These are phyloP conservation scores for Ogataea thermomethanolica DNA, from an alignment of 805 yeast genomes.

Conservation along the genomic window DNA sequence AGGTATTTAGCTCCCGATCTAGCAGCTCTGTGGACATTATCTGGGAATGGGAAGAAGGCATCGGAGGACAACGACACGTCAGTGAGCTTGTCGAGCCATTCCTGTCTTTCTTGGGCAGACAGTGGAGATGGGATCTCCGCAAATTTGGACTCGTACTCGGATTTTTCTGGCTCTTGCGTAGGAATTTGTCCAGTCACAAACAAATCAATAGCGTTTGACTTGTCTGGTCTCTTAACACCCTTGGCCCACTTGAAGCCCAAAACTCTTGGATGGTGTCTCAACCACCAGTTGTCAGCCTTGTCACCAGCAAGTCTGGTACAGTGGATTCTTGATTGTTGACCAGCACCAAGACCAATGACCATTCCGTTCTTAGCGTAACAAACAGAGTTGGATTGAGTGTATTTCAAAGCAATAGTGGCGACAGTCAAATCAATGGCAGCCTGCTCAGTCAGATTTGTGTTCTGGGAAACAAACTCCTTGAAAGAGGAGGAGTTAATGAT, in stretches of 20 bases:
- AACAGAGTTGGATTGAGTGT: slow-evolving; percentile 97
- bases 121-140: slow-evolving; percentile 80
- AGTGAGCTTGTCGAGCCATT: slow-evolving; percentile 76
- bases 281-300: slow-evolving; percentile 99
- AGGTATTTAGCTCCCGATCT: slow-evolving; percentile 93
- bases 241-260: slow-evolving; percentile 94
- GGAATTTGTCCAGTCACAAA: slow-evolving; percentile 92
- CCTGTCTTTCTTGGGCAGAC: slow-evolving; percentile 76
- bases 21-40: slow-evolving; percentile 96
- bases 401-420: slow-evolving; percentile 95
- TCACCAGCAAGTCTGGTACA: slow-evolving; percentile 99
- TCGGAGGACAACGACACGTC: slow-evolving; percentile 93
- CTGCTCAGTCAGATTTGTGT: slow-evolving; percentile 85
- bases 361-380: slow-evolving; percentile 98
- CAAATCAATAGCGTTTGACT: slow-evolving; percentile 95
- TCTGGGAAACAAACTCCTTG: slow-evolving; percentile 85
- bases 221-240: slow-evolving; percentile 97
- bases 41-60: slow-evolving; percentile 99
- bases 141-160: slow-evolving; percentile 89
- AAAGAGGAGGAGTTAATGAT: slow-evolving; percentile 86
- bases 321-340: slow-evolving; percentile 98
- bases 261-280: slow-evolving; percentile 96
- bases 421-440: slow-evolving; percentile 92
- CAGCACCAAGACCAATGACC: slow-evolving; percentile 99
- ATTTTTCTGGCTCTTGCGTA: slow-evolving; percentile 83